Base-by-base conservation (phyloP, 768 basidiomycete species). In the Lanmaoa pseudosensibilis region DNA sequence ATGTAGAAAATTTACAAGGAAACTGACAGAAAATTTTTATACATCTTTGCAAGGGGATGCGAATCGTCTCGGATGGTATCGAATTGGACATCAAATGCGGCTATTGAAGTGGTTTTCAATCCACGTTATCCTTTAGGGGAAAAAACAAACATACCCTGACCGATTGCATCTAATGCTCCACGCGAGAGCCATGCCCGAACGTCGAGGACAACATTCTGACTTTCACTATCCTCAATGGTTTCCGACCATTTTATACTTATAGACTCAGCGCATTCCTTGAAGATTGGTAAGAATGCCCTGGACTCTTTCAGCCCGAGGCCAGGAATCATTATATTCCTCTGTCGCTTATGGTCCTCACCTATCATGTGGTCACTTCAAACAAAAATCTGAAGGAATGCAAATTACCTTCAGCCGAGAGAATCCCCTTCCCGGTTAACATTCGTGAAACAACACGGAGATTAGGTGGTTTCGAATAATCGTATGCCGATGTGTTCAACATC, bases 251-350 rank as follows among this genome's bases (percentile, higher is more conserved):
- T 60, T 3, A 45, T 19, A 23, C 56, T 33, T 19, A 68, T 52
- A 11, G 51, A 43, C 12, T 68, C 62, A 1, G 68, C 65, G 23
- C 55, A 75, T 49, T 73, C 70, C 45, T 70, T 73, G 70, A 84
- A 83, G 41, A 83, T 73, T 13, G 77, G 73, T 5, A 83, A 71
- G 56, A 80, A 81, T 4, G 78, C 74, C 47, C 75, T 80, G n/a
- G 76, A 74, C 55, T 83, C 80, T 1, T 77, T 75, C 8, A 66
- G 73, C 55, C 83, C 80, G 57, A 84, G 84, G 4, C 80, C 83
- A 2, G 82, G 82, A 44, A 80, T 69, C 77, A 83, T 76, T 16
- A 83, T 73, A 57, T 72, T 80, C 54, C 80, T 69, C 47, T 84
- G 83, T 49, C 83, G 75, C 58, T 71, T 79, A 55, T 85, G 83